Conservation (phyloP, 306 rosid genomes). For the Glycine latifolia region DNA sequence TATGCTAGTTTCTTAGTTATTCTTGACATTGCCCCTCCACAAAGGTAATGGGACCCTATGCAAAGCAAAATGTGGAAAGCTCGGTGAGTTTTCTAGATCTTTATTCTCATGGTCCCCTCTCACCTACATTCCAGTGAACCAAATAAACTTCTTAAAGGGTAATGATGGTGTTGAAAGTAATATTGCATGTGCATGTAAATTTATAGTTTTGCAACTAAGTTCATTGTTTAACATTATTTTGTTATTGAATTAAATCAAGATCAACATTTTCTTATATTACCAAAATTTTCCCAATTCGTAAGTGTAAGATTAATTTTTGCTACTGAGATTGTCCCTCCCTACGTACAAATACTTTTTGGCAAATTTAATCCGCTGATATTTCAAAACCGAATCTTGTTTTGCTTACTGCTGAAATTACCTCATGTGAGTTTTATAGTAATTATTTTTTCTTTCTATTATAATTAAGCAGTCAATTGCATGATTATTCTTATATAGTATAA, state of each 20-base stretch:
- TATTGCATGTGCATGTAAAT: not conserved
- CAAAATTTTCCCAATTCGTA: too few species aligned
- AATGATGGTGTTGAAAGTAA: not conserved
- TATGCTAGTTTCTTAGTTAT: not conserved
- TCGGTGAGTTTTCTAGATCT: not conserved
- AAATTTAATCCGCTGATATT: too few species aligned
- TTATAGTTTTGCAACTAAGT: not conserved
- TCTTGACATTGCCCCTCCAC: not conserved
- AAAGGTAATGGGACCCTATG: conserved; percentile 12
- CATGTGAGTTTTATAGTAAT: too few species aligned
- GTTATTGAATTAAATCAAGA: not conserved
- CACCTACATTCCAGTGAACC: not conserved
- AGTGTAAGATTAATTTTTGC: too few species aligned
- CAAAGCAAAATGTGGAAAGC: not conserved
- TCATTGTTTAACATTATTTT: not conserved
- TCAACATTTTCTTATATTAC: not conserved
- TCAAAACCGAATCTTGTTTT: too few species aligned
- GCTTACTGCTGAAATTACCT: too few species aligned
- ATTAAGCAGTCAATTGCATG: too few species aligned
- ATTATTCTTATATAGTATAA: too few species aligned
- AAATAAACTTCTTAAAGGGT: not conserved
- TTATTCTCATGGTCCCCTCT: not conserved
- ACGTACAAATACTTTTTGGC: too few species aligned
- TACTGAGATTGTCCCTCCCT: too few species aligned
- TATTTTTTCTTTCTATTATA: too few species aligned